These are phyloP conservation scores for Colletotrichum sansevieriae DNA, from an alignment of 2,329 filamentous ascomycete genomes.

Conservation along the genomic window DNA sequence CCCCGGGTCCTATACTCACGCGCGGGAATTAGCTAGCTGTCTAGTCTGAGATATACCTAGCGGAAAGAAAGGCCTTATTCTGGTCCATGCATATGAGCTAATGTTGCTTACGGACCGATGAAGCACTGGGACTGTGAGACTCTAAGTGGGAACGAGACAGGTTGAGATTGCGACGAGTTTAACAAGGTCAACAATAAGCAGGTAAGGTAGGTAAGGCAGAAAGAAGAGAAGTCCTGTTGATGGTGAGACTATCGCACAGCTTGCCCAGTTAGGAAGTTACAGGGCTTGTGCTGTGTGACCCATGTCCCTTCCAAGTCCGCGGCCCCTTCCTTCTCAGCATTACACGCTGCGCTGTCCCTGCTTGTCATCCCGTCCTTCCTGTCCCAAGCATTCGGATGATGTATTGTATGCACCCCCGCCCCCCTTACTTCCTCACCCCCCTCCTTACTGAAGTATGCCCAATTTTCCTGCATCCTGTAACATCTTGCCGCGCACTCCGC, in stretches of 20 bases:
- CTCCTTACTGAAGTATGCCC: too few species aligned
- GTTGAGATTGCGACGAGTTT: neutral
- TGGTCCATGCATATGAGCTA: neutral
- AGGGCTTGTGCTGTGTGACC: constrained; percentile 14
- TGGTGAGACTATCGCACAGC: constrained; percentile 29
- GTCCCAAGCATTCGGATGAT: constrained; percentile 41
- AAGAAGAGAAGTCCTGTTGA: neutral
- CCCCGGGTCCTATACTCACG: too few species aligned
- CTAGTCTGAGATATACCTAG: neutral
- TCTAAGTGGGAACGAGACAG: neutral
- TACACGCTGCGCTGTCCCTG: constrained; percentile 4
- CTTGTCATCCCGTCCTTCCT: constrained; percentile 32
- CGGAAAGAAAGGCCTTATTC: neutral
- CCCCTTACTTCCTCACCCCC: too few species aligned
- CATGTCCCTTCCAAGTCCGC: too few species aligned
- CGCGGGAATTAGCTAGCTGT: neutral
- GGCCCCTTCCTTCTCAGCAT: too few species aligned
- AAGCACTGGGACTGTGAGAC: neutral
- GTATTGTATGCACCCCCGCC: constrained; percentile 19
- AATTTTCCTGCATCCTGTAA: constrained; percentile 15
- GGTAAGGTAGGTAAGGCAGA: neutral
- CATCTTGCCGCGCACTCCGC: constrained; percentile 5
- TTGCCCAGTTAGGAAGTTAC: constrained; percentile 27
- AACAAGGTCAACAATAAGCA: too few species aligned
- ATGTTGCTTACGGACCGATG: neutral